Conservation (phyloP, 495 filamentous ascomycete species). For the Friedmanniomyces simplex region DNA sequence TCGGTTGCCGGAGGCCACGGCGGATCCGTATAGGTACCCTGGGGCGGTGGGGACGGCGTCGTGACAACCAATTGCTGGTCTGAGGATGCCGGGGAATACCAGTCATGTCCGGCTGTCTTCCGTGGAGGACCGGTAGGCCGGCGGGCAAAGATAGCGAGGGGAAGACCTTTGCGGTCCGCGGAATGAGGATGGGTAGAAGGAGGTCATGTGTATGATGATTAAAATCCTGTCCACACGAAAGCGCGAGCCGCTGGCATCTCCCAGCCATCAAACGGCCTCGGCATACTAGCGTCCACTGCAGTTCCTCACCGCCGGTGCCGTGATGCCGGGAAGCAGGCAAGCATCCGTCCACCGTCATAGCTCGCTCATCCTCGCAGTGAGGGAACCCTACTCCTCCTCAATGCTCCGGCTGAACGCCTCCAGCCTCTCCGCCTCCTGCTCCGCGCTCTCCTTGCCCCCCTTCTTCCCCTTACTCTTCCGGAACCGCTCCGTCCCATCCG, state of each 20-base stretch:
- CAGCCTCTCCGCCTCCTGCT: constrained; percentile 30
- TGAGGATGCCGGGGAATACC: background rate
- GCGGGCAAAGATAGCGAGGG: background rate
- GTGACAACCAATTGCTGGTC: background rate
- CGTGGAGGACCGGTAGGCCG: background rate
- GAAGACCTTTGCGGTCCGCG: no score
- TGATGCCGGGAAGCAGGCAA: background rate
- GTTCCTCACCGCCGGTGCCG: background rate
- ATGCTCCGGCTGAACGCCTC: constrained; percentile 26
- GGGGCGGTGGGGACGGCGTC: background rate
- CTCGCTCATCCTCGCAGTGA: background rate
- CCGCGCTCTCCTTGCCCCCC: constrained; percentile 31
- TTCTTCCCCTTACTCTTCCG: constrained; percentile 46
- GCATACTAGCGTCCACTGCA: background rate
- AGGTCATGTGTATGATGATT: no score
- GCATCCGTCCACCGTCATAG: background rate
- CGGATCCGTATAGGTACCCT: background rate
- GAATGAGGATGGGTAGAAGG: no score
- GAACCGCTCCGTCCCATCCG: constrained; percentile 66
- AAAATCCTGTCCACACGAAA: no score
- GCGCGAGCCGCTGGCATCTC: no score
- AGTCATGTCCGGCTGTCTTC: constrained; percentile 1
- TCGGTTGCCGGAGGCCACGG: background rate
- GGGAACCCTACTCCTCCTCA: constrained; percentile 3
- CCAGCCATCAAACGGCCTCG: background rate